Evolutionary conservation across 225 moss, liverwort and hornwort species (phyloP).

Genomic region (Polytrichum commune): DNA sequence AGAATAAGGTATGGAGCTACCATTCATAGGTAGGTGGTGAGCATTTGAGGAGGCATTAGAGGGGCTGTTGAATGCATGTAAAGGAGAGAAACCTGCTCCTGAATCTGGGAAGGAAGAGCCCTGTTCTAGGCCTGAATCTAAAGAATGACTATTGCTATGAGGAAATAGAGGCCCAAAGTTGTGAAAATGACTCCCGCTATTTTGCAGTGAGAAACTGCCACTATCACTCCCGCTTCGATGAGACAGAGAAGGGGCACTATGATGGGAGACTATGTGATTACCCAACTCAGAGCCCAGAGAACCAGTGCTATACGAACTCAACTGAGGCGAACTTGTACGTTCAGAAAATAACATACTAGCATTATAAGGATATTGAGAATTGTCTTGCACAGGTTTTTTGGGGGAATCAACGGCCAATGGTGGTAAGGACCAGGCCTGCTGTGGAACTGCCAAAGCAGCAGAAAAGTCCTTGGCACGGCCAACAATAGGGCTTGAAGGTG

Average conservation of each 20-base stretch:
- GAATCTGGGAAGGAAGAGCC: slow-evolving; percentile 35
- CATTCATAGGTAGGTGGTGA: slow-evolving; percentile 33
- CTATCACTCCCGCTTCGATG: slow-evolving; percentile 58
- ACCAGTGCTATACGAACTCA: slow-evolving; percentile 13
- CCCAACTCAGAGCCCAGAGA: slow-evolving; percentile 49
- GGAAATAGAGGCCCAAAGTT: slow-evolving; percentile 44
- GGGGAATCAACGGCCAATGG: slow-evolving; percentile 51
- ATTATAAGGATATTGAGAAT: slow-evolving; percentile 37
- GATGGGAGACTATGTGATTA: slow-evolving; percentile 35
- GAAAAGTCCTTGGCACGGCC: slow-evolving; percentile 53
- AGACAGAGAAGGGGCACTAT: slow-evolving; percentile 46
- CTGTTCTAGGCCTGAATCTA: slow-evolving; percentile 48
- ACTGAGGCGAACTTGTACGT: slow-evolving; percentile 21
- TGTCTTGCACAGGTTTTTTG: slow-evolving; percentile 39
- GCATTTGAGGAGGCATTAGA: slow-evolving; percentile 25
- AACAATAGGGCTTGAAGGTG: slow-evolving; percentile 68
- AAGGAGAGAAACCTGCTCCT: slow-evolving; percentile 31
- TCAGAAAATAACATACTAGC: slow-evolving; percentile 39
- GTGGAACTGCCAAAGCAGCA: slow-evolving; percentile 50
- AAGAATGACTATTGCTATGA: slow-evolving; percentile 47
- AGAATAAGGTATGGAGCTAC: slow-evolving; percentile 47
- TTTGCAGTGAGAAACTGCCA: slow-evolving; percentile 48
- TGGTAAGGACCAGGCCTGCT: slow-evolving; percentile 73
- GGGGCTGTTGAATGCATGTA: slow-evolving; percentile 26
- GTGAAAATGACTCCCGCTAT: slow-evolving; percentile 42